Evolutionary conservation across 2,329 filamentous ascomycete genomes (phyloP).

Genomic region (Fusarium redolens): DNA sequence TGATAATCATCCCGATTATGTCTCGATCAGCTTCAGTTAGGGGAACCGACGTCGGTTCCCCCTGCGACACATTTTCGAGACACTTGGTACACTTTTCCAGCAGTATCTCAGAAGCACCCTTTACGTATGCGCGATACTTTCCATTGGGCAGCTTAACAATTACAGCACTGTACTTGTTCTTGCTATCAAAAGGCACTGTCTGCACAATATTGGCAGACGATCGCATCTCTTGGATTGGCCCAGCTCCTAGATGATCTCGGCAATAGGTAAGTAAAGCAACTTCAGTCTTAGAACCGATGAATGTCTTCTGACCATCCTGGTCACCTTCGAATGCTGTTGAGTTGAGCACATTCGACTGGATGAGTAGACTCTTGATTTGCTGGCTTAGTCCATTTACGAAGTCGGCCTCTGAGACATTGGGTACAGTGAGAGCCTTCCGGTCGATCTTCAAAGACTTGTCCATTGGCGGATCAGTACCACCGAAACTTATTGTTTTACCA

Average conservation of each 20-base stretch:
- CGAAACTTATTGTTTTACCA: constrained; percentile 56
- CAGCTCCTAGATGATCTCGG: constrained; percentile 62
- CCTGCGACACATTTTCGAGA: constrained; percentile 62
- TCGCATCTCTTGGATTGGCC: constrained; percentile 58
- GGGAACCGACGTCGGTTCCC: constrained; percentile 63
- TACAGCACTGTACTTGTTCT: constrained; percentile 67
- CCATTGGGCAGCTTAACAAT: constrained; percentile 60
- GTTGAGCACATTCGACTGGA: constrained; percentile 65
- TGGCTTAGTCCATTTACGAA: constrained; percentile 38
- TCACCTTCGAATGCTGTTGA: constrained; percentile 67
- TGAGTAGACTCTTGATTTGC: constrained; percentile 71
- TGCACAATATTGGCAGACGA: constrained; percentile 60
- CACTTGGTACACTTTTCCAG: constrained; percentile 60
- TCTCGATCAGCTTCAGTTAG: constrained; percentile 63
- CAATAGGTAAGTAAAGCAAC: constrained; percentile 64
- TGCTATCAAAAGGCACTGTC: constrained; percentile 66
- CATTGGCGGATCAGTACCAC: constrained; percentile 36
- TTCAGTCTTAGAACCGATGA: constrained; percentile 68
- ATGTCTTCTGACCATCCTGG: constrained; percentile 57
- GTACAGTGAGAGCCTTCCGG: constrained; percentile 32
- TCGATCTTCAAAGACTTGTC: constrained; percentile 38
- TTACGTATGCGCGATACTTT: constrained; percentile 62
- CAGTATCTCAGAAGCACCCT: constrained; percentile 69
- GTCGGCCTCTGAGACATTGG: constrained; percentile 45
- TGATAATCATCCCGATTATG: constrained; percentile 65